Evolutionary conservation across 225 moss, liverwort and hornwort genomes (phyloP).

Genomic region (Sphagnum tenellum): DNA sequence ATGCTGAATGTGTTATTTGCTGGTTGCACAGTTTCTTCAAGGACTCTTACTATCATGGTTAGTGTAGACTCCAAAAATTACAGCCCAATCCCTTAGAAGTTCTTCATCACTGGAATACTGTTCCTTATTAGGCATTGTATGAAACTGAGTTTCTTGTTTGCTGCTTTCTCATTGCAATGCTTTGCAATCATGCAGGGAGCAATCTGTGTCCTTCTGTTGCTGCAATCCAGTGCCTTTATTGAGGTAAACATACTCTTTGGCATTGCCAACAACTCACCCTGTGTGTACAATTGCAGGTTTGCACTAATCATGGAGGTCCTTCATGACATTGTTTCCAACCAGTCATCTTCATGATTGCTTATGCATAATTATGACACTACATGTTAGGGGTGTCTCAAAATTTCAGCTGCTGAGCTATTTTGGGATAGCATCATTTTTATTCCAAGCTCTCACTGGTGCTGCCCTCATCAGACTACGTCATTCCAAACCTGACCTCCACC

Average conservation of each 20-base stretch:
- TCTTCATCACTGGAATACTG: no score
- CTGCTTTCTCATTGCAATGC: neutral
- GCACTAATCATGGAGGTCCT: neutral
- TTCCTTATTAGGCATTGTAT: no score
- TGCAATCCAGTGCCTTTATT: conserved; percentile 53
- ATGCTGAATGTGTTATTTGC: no score
- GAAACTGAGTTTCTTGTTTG: neutral
- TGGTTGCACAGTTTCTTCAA: no score
- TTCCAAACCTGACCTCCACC: conserved; percentile 51
- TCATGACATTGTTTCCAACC: neutral
- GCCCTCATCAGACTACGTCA: conserved; percentile 67
- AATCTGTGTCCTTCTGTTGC: conserved; percentile 50
- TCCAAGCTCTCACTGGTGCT: conserved; percentile 39
- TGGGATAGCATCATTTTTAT: conserved; percentile 48
- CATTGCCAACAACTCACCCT: no score
- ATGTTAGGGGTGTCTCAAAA: no score
- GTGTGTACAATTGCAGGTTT: neutral
- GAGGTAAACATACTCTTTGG: conserved; percentile 20
- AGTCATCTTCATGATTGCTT: conserved; percentile 2
- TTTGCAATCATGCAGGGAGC: conserved; percentile 34
- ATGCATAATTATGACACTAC: no score
- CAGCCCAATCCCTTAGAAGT: no score
- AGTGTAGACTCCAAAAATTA: no score
- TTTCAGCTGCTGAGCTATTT: conserved; percentile 72
- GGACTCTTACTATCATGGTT: neutral